Evolutionary conservation across 2,329 filamentous ascomycete genomes (phyloP).

Genomic region (Chrysosphaeria jannelii): DNA sequence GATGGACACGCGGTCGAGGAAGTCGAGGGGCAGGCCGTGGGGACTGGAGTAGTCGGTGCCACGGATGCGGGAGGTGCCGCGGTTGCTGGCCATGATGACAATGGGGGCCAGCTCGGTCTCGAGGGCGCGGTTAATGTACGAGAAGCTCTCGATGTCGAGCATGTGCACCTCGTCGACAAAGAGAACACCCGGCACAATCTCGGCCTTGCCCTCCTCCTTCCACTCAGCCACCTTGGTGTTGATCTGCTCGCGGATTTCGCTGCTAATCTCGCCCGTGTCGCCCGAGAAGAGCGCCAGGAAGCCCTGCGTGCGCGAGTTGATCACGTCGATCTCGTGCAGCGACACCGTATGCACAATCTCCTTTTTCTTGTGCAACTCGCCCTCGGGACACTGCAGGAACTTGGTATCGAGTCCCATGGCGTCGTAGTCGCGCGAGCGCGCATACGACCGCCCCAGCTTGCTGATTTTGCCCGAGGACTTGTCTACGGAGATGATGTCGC

Average conservation of each 20-base stretch:
- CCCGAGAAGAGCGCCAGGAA: constrained; percentile 93
- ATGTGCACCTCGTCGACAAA: constrained; percentile 99
- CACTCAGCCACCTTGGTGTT: constrained; percentile 97
- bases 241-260: constrained; percentile 93
- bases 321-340: constrained; percentile 94
- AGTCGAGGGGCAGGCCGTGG: constrained; percentile 81
- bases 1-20: constrained; percentile 85
- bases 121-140: constrained; percentile 87
- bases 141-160: constrained; percentile 98
- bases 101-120: constrained; percentile 88
- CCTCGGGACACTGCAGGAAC: constrained; percentile 90
- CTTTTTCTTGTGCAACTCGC: constrained; percentile 87
- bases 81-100: constrained; percentile 97
- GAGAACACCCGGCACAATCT: constrained; percentile 85
- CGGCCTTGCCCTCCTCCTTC: constrained; percentile 97
- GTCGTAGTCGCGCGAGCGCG: constrained; percentile 88
- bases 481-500: constrained; percentile 94
- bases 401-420: constrained; percentile 97
- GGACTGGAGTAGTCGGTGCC: constrained; percentile 83
- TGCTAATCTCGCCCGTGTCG: constrained; percentile 90
- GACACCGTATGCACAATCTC: constrained; percentile 93
- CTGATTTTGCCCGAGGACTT: constrained; percentile 96
- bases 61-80: constrained; percentile 68
- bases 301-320: constrained; percentile 95
- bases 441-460: constrained; percentile 83